Evolutionary conservation across 2,329 filamentous ascomycete species (phyloP).

Genomic region (Teratosphaeria zuluensis): DNA sequence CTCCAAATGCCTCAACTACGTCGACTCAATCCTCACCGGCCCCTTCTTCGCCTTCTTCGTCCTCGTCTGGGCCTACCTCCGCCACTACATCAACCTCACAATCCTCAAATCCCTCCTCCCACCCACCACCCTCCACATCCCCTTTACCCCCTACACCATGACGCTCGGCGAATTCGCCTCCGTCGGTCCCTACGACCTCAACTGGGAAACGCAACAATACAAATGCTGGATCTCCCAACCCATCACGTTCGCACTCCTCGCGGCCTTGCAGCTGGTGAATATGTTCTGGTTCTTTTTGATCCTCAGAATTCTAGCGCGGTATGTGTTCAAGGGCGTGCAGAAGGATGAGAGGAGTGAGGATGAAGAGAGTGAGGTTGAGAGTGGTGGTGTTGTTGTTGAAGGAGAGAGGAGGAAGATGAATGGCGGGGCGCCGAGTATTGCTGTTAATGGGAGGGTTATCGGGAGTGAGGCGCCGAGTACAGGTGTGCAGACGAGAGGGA

Average conservation of each 20-base stretch:
- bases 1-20: conserved; percentile 85
- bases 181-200: conserved; percentile 62
- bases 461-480: not conserved
- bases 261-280: conserved; percentile 62
- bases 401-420: not conserved
- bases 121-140: conserved; percentile 4
- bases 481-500: not conserved
- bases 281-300: conserved; percentile 76
- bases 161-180: conserved; percentile 51
- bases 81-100: conserved; percentile 72
- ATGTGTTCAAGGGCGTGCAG: conserved; percentile 50
- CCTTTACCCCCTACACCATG: conserved; percentile 1
- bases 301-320: conserved; percentile 61
- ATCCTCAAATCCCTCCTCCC: conserved; percentile 69
- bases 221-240: conserved; percentile 62
- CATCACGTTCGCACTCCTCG: conserved; percentile 57
- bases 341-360: conserved; percentile 67
- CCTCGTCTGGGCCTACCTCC: conserved; percentile 75
- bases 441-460: conserved; percentile 1
- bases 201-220: conserved; percentile 69
- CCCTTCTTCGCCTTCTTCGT: conserved; percentile 83
- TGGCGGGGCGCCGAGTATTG: not conserved
- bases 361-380: conserved; percentile 46
- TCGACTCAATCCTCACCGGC: conserved; percentile 66
- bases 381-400: not conserved